phyloP scores from a whole-genome alignment of 2,329 filamentous ascomycete species.

The Grosmannia huntii region DNA sequence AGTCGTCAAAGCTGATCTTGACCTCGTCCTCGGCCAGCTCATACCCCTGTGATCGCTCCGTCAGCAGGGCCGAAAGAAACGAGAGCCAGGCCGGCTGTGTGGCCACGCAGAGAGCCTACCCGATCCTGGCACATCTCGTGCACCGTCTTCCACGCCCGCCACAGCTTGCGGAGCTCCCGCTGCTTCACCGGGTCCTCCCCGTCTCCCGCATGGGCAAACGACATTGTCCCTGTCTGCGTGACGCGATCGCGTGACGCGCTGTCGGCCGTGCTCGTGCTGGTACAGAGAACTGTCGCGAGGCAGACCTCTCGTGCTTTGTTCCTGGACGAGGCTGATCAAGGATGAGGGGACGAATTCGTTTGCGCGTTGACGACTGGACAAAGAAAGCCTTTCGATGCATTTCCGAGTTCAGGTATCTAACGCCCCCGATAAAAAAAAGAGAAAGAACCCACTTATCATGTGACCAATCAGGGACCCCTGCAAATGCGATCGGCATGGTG shows the following conservation, averaged over 20 bases:
- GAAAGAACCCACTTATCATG: not conserved
- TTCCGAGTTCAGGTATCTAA: not conserved
- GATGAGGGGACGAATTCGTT: not conserved
- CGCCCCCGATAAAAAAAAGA: not conserved
- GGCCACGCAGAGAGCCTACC: constrained; percentile 37
- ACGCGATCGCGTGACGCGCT: not conserved
- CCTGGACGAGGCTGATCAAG: not conserved
- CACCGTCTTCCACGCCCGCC: constrained; percentile 86
- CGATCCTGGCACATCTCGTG: constrained; percentile 91
- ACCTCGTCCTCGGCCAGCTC: constrained; percentile 83
- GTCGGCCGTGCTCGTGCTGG: too few species aligned
- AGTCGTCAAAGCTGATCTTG: constrained; percentile 72
- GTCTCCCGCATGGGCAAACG: not conserved
- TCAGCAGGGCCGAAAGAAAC: not conserved
- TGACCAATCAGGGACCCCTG: not conserved
- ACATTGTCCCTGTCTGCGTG: not conserved
- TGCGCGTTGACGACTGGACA: not conserved
- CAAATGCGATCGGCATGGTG: not conserved
- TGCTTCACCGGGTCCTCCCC: constrained; percentile 26
- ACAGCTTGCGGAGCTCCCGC: constrained; percentile 55
- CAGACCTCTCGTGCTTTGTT: not conserved
- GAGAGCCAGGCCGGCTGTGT: not conserved
- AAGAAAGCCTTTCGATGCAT: not conserved
- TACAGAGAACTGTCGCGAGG: too few species aligned
- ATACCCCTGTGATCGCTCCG: constrained; percentile 57